phyloP scores from a whole-genome alignment of 2,329 filamentous ascomycete genomes.

The Xylariales sp. region DNA sequence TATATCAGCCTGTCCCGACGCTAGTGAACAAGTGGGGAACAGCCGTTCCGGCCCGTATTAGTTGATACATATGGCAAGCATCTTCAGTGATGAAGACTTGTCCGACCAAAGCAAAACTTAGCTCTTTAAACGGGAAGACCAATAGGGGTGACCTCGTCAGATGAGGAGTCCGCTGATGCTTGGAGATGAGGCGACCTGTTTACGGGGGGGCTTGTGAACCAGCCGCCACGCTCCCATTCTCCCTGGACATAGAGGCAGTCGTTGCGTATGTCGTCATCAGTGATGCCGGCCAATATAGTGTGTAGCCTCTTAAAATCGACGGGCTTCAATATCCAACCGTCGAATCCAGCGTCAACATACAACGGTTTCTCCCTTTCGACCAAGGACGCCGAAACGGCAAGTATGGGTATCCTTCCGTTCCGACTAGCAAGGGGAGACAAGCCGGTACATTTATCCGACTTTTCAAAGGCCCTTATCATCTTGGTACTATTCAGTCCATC shows the following conservation, averaged over 20 bases:
- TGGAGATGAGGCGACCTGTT: too few relatives aligned
- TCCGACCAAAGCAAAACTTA: too few relatives aligned
- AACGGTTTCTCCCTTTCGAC: constrained; percentile 62
- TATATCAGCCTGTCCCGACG: too few relatives aligned
- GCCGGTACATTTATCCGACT: constrained; percentile 37
- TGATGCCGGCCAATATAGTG: constrained; percentile 64
- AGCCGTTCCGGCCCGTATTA: too few relatives aligned
- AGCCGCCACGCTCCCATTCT: constrained; percentile 80
- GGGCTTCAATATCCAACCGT: constrained; percentile 87
- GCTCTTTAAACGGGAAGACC: background rate
- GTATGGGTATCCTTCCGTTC: constrained; percentile 70
- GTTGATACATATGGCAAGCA: too few relatives aligned
- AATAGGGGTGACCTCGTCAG: constrained; percentile 1
- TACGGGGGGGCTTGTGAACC: constrained; percentile 61
- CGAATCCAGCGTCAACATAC: constrained; percentile 77
- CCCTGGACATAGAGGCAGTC: constrained; percentile 66
- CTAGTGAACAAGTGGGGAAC: too few relatives aligned
- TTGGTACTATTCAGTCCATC: constrained; percentile 78
- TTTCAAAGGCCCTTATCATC: constrained; percentile 73
- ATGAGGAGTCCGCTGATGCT: too few relatives aligned
- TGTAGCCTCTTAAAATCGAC: constrained; percentile 75
- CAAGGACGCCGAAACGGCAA: constrained; percentile 82
- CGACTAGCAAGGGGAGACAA: constrained; percentile 54
- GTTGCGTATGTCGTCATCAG: constrained; percentile 52
- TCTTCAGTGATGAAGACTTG: too few relatives aligned